These are phyloP conservation scores for Polygonum maritimum DNA, from an alignment of 148 eudicot genomes.

Conservation along the genomic window DNA sequence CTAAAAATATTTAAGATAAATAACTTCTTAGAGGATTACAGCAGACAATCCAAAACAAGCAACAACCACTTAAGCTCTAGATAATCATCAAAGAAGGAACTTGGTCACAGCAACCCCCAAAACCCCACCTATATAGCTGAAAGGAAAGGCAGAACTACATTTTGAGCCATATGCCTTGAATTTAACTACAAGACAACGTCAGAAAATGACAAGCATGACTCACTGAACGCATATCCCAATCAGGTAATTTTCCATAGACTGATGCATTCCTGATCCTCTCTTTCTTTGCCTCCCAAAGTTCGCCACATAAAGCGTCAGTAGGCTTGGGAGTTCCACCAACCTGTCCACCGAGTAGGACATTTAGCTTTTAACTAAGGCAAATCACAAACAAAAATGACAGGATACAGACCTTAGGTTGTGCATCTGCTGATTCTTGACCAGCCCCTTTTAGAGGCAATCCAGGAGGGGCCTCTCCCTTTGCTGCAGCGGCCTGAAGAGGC, in stretches of 20 bases:
- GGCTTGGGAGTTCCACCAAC: conserved; percentile 68
- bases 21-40: background rate
- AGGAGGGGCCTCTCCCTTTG: conserved; percentile 95
- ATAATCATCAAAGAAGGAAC: background rate
- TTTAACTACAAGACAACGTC: background rate
- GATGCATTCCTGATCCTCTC: conserved; percentile 78
- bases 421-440: conserved; percentile 87
- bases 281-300: conserved; percentile 94
- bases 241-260: conserved; percentile 69
- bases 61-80: background rate
- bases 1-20: background rate
- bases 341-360: conserved; percentile 30
- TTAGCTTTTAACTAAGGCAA: conserved; percentile 13
- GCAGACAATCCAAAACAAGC: background rate
- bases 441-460: conserved; percentile 95
- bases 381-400: background rate
- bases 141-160: background rate
- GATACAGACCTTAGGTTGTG: conserved; percentile 51
- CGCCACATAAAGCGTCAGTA: conserved; percentile 90
- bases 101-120: background rate
- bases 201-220: conserved; percentile 24
- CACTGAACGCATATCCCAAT: conserved; percentile 96
- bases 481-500: conserved; percentile 75
- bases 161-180: background rate
- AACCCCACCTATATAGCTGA: background rate